Evolutionary conservation across 345 rosid genomes (phyloP), one percentile per base, ranked within the genome.

Genomic region (Syzygium aqueum): DNA sequence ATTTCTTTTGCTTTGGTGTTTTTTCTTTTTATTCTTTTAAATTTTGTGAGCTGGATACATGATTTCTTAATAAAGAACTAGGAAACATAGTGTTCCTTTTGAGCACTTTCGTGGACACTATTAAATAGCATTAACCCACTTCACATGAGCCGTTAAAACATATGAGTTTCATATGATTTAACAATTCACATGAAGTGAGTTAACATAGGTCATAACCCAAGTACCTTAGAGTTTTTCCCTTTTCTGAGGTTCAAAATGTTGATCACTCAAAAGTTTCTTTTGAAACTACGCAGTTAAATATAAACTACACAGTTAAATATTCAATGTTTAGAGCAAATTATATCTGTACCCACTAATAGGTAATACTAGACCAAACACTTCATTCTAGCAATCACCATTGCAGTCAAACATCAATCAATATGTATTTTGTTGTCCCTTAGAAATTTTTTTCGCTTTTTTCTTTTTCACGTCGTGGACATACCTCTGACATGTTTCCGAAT

Each of bases 291-390:
- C 2, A 2, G 49, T 73, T 73, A 37, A 73, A 37, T 73, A 19
- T 73, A 73, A 73, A 25, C 80, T 73, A 0, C 0, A 19, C 2
- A 2, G 49, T 73, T 73, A 37, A 73, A 37, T 73, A 19, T 73
- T 73, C 49, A 33, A 73, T 5, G 22, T 4, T 73, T 73, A 17
- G 80, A 2, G 80, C 14, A 22, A 73, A 37, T 37, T 33, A 0
- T 40, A 19, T 73, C 27, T 5, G 3, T 19, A 19, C 10, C 25
- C 5, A 19, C 49, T 0, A 11, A 19, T 37, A 5, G 0, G 14
- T 30, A 65, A 65, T 1, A 1, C 33, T 33, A 6, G 3, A 67
- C 22, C 23, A 33, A 33, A 67, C 1, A 33, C 46, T 67, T 33
- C 25, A 21, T 17, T 12, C 82, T 1, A 73, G 0, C 82, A 73